phyloP scores from a whole-genome alignment of 805 yeast species.

The Metschnikowia vanudenii region DNA sequence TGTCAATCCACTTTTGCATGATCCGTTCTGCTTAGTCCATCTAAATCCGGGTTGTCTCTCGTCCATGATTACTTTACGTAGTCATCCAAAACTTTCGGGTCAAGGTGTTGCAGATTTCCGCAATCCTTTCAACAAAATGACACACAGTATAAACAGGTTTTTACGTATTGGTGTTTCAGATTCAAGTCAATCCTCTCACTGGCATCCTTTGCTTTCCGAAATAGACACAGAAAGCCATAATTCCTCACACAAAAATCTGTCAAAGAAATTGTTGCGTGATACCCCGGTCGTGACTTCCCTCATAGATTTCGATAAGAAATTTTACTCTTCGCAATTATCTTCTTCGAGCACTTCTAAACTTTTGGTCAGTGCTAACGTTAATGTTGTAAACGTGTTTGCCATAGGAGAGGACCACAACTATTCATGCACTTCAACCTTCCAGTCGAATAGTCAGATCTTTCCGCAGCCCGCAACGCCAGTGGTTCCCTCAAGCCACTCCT shows the following conservation, averaged over 20 bases:
- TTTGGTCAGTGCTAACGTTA: slow-evolving; percentile 48
- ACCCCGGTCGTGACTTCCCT: slow-evolving; percentile 20
- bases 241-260: neutral
- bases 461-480: slow-evolving; percentile 13
- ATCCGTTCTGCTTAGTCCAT: slow-evolving; percentile 51
- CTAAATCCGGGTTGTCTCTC: slow-evolving; percentile 54
- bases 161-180: slow-evolving; percentile 19
- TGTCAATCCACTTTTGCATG: slow-evolving; percentile 52
- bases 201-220: slow-evolving; percentile 6
- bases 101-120: slow-evolving; percentile 13
- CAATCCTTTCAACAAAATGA: slow-evolving; percentile 34
- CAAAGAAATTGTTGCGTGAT: slow-evolving; percentile 6
- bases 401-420: slow-evolving; percentile 30
- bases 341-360: slow-evolving; percentile 32
- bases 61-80: slow-evolving; percentile 16
- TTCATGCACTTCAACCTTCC: slow-evolving; percentile 21
- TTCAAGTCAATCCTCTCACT: neutral
- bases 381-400: slow-evolving; percentile 47
- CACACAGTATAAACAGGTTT: slow-evolving; percentile 32
- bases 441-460: slow-evolving; percentile 22
- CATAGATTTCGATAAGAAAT: slow-evolving; percentile 34
- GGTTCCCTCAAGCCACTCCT: slow-evolving; percentile 8
- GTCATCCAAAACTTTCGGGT: slow-evolving; percentile 6
- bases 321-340: slow-evolving; percentile 28
- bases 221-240: slow-evolving; percentile 3